Conservation (phyloP, 768 basidiomycete genomes). For the Chalciporus pseudorubinellus region DNA sequence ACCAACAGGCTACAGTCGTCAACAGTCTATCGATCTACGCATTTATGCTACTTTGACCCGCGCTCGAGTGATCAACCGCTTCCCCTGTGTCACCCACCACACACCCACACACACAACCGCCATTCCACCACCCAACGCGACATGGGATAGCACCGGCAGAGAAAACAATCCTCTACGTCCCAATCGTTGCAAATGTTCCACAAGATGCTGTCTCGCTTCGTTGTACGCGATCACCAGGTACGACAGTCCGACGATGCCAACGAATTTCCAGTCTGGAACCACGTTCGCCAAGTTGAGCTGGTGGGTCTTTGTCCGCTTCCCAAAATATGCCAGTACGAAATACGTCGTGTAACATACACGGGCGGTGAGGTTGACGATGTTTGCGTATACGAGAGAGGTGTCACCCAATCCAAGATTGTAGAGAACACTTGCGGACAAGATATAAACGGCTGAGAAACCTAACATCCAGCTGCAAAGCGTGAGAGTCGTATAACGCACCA, state of each 20-base stretch:
- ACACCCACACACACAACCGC: slow-evolving; percentile 24
- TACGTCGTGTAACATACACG: slow-evolving; percentile 59
- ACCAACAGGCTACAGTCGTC: no score
- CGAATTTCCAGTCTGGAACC: slow-evolving; percentile 30
- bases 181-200: slow-evolving; percentile 10
- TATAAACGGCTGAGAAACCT: slow-evolving; percentile 69
- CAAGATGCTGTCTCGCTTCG: slow-evolving; percentile 14
- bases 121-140: slow-evolving; percentile 26
- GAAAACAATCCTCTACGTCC: slow-evolving; percentile 23
- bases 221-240: slow-evolving; percentile 20
- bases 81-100: slow-evolving; percentile 33
- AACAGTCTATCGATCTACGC: no score
- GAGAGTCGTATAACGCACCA: background rate
- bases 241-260: slow-evolving; percentile 21
- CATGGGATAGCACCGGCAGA: slow-evolving; percentile 19
- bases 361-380: slow-evolving; percentile 61
- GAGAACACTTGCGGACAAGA: slow-evolving; percentile 47
- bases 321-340: slow-evolving; percentile 53
- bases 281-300: slow-evolving; percentile 12
- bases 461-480: slow-evolving; percentile 62
- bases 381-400: slow-evolving; percentile 71
- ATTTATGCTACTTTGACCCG: slow-evolving; percentile 19
- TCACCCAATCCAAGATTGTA: slow-evolving; percentile 57
- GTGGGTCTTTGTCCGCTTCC: slow-evolving; percentile 12
- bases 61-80: slow-evolving; percentile 15